Conservation (phyloP, 805 yeast species). For the Scheffersomyces spartinae region DNA sequence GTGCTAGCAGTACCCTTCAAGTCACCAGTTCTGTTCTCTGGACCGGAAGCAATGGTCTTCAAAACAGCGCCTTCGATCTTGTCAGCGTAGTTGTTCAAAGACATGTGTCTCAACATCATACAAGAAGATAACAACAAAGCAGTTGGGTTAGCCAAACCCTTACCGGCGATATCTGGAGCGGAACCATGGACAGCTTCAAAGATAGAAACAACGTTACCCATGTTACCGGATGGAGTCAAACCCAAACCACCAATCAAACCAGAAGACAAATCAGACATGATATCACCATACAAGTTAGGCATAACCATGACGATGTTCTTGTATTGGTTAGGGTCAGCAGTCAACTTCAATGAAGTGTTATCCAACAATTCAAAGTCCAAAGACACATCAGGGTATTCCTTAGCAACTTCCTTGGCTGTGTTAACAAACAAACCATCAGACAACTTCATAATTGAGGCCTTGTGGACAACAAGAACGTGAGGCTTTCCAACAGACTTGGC, state of each 20-base stretch:
- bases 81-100: conserved; percentile 69
- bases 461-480: conserved; percentile 90
- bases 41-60: conserved; percentile 87
- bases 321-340: conserved; percentile 81
- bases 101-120: conserved; percentile 99
- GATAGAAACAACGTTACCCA: conserved; percentile 96
- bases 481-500: conserved; percentile 82
- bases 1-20: conserved; percentile 89
- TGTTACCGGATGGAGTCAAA: conserved; percentile 97
- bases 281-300: conserved; percentile 99
- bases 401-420: conserved; percentile 79
- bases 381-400: conserved; percentile 85
- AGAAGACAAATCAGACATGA: conserved; percentile 93
- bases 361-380: conserved; percentile 83
- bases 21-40: conserved; percentile 94
- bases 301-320: conserved; percentile 88
- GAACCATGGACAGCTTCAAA: conserved; percentile 99
- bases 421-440: conserved; percentile 95
- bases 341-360: conserved; percentile 86
- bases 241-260: conserved; percentile 99
- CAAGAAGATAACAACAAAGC: conserved; percentile 91
- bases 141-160: conserved; percentile 98
- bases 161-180: conserved; percentile 99
- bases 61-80: conserved; percentile 80
- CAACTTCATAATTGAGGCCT: conserved; percentile 96